Conservation (phyloP, 768 basidiomycete species). For the Tulasnella sp. region DNA sequence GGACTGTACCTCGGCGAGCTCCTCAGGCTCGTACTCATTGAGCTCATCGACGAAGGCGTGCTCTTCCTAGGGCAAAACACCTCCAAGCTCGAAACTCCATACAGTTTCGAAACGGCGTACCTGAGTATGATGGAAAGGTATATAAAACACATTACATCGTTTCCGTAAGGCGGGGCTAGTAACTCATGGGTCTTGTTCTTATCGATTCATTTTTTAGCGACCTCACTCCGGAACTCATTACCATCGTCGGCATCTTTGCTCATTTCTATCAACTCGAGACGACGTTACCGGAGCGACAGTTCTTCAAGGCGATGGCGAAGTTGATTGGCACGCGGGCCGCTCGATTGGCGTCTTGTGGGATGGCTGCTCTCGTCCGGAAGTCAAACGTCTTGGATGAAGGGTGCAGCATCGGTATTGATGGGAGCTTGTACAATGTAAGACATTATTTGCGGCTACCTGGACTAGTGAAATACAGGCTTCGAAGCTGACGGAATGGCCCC, state of each 20-base stretch:
- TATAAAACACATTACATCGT: conserved; percentile 11
- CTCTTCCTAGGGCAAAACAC: conserved; percentile 98
- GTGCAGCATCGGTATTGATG: conserved; percentile 84
- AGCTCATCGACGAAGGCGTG: conserved; percentile 93
- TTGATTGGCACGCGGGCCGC: conserved; percentile 86
- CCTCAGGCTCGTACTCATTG: conserved; percentile 85
- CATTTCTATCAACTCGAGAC: conserved; percentile 97
- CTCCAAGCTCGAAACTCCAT: conserved; percentile 92
- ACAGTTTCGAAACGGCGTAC: conserved; percentile 93
- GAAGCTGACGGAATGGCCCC: background rate
- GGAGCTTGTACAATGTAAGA: conserved; percentile 86
- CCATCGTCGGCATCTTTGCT: conserved; percentile 93
- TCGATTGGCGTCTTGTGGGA: conserved; percentile 85
- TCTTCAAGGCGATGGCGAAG: conserved; percentile 89
- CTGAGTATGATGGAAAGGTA: conserved; percentile 93
- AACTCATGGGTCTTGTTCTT: background rate
- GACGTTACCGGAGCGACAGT: conserved; percentile 90
- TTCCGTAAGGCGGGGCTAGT: background rate
- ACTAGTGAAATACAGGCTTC: no score
- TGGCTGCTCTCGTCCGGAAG: conserved; percentile 91
- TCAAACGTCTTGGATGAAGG: conserved; percentile 89
- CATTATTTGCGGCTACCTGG: background rate
- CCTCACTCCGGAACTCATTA: conserved; percentile 90
- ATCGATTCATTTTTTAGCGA: conserved; percentile 41
- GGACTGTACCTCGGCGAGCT: conserved; percentile 96